Conservation (phyloP, 2,329 filamentous ascomycete species). For the Cercospora nicotianae region DNA sequence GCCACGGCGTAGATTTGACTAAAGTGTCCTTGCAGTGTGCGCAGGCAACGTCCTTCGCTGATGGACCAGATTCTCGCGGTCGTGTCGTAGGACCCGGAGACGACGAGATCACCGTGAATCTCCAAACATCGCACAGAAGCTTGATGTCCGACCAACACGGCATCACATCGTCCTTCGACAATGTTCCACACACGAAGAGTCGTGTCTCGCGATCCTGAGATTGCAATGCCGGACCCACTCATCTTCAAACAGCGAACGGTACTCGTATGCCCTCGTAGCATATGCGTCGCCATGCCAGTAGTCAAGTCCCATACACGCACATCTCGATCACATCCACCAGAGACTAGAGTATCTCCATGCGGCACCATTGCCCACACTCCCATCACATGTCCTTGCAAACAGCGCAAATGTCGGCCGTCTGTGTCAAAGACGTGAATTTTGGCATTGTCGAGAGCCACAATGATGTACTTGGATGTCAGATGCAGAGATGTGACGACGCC, state of each 20-base stretch:
- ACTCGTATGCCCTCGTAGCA: constrained; percentile 89
- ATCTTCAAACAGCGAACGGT: constrained; percentile 97
- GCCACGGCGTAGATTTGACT: constrained; percentile 99
- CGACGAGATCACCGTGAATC: constrained; percentile 92
- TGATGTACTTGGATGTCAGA: constrained; percentile 92
- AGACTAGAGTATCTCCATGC: constrained; percentile 92
- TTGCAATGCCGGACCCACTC: constrained; percentile 89
- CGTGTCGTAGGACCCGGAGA: constrained; percentile 98
- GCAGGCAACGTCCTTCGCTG: constrained; percentile 86
- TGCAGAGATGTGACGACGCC: constrained; percentile 96
- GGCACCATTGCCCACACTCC: constrained; percentile 99
- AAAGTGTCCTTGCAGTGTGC: constrained; percentile 90
- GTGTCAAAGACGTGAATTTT: constrained; percentile 98
- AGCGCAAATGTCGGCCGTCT: constrained; percentile 82
- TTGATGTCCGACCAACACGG: constrained; percentile 90
- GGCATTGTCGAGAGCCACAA: constrained; percentile 94
- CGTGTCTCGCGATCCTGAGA: constrained; percentile 93
- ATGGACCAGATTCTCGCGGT: constrained; percentile 98
- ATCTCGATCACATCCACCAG: constrained; percentile 93
- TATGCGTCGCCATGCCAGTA: constrained; percentile 76
- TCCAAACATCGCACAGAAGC: constrained; percentile 93
- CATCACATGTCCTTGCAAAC: constrained; percentile 94
- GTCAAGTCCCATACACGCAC: constrained; percentile 96
- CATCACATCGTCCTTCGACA: constrained; percentile 79
- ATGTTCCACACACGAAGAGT: constrained; percentile 96